These are phyloP conservation scores for Datisca glomerata DNA, from an alignment of 306 rosid species.

Conservation along the genomic window DNA sequence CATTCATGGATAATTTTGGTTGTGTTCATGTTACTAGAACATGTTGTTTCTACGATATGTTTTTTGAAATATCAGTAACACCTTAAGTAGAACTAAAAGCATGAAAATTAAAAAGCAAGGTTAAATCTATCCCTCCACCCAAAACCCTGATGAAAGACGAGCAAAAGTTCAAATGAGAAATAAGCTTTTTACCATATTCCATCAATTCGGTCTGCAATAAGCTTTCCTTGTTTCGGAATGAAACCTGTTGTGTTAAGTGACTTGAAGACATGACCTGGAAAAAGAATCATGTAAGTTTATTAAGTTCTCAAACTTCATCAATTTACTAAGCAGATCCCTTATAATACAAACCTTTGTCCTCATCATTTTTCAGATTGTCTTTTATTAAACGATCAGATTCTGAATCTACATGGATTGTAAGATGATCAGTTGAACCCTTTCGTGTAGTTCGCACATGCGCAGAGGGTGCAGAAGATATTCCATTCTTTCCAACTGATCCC, in stretches of 20 bases:
- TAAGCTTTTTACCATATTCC: slow-evolving; percentile 69
- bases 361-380: slow-evolving; percentile 37
- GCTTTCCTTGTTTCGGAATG: slow-evolving; percentile 82
- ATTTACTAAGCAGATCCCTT: slow-evolving; percentile 9
- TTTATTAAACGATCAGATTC: slow-evolving; percentile 59
- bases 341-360: slow-evolving; percentile 63
- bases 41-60: neutral
- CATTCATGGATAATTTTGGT: neutral
- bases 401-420: slow-evolving; percentile 48
- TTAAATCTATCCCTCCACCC: too few relatives aligned
- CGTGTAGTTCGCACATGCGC: slow-evolving; percentile 62
- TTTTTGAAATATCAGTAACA: neutral
- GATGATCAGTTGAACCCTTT: slow-evolving; percentile 86
- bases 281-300: too few relatives aligned
- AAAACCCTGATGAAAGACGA: too few relatives aligned
- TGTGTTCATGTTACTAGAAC: neutral
- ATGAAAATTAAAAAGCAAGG: too few relatives aligned
- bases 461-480: slow-evolving; percentile 42
- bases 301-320: neutral
- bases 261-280: slow-evolving; percentile 80
- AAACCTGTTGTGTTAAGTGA: slow-evolving; percentile 86
- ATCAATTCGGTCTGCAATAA: slow-evolving; percentile 83
- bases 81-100: too few relatives aligned
- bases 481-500: slow-evolving; percentile 61
- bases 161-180: neutral